These are phyloP conservation scores for Gaertneriomyces semiglobifer DNA, from an alignment of 192 early-diverging fungal genomes.

Conservation along the genomic window DNA sequence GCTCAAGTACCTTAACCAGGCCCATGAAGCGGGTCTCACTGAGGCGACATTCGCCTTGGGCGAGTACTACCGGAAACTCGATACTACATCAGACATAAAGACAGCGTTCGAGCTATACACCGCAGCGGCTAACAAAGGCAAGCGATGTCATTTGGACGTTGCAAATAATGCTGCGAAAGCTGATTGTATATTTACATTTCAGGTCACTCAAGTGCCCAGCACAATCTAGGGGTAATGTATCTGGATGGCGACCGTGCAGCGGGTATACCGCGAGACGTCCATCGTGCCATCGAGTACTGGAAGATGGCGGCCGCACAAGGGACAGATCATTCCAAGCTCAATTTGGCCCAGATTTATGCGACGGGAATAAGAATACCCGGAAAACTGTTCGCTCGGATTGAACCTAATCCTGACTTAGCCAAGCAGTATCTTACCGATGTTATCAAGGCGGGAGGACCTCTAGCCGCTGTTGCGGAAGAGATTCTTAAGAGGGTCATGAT, in stretches of 20 bases:
- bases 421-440: slow-evolving; percentile 6
- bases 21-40: slow-evolving; percentile 24
- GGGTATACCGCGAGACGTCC: slow-evolving; percentile 15
- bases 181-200: not conserved
- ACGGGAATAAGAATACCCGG: slow-evolving; percentile 22
- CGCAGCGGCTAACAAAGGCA: slow-evolving; percentile 37
- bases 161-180: not conserved
- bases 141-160: not conserved
- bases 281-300: slow-evolving; percentile 39
- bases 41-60: slow-evolving; percentile 40
- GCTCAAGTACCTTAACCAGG: slow-evolving; percentile 28
- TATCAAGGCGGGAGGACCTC: slow-evolving; percentile 13
- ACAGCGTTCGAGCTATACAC: slow-evolving; percentile 29
- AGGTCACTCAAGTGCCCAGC: slow-evolving; percentile 43
- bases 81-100: slow-evolving; percentile 6
- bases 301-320: slow-evolving; percentile 41
- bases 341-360: slow-evolving; percentile 37
- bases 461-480: not conserved
- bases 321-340: slow-evolving; percentile 33
- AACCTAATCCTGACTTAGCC: slow-evolving; percentile 17
- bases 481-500: not conserved
- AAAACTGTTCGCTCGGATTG: slow-evolving; percentile 5
- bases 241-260: slow-evolving; percentile 11
- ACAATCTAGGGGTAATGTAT: slow-evolving; percentile 35
- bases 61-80: slow-evolving; percentile 27